These are phyloP conservation scores for Lentinula guzmanii DNA, from an alignment of 768 basidiomycete genomes.

Conservation along the genomic window DNA sequence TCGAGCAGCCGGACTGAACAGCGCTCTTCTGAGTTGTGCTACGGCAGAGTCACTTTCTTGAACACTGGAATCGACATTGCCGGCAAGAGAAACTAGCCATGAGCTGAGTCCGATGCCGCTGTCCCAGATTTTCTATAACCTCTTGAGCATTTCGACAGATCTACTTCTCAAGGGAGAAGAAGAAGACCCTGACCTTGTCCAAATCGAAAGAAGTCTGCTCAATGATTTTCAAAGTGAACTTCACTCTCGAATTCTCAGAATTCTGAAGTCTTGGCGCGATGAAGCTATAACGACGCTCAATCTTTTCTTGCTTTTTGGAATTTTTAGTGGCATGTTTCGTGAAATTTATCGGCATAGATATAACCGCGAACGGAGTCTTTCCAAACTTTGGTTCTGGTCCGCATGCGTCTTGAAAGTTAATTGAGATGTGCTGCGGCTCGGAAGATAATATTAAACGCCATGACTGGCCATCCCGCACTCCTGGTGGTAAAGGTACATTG, in stretches of 20 bases:
- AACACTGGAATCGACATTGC: neutral
- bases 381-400: conserved; percentile 36
- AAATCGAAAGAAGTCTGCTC: conserved; percentile 90
- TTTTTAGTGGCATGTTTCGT: conserved; percentile 22
- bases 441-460: conserved; percentile 65
- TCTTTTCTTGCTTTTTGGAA: conserved; percentile 46
- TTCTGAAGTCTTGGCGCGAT: conserved; percentile 16
- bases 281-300: conserved; percentile 50
- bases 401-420: conserved; percentile 17
- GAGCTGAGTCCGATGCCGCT: conserved; percentile 83
- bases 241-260: conserved; percentile 7
- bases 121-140: conserved; percentile 90
- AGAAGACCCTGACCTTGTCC: conserved; percentile 62
- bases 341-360: conserved; percentile 60
- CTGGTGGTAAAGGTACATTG: conserved; percentile 55
- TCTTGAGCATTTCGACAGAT: conserved; percentile 20
- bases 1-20: conserved; percentile 34
- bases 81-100: conserved; percentile 49
- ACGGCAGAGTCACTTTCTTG: neutral
- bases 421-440: conserved; percentile 20
- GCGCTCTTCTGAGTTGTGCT: conserved; percentile 19
- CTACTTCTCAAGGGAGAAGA: neutral
- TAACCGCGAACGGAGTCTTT: conserved; percentile 47
- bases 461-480: conserved; percentile 41
- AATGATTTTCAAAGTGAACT: conserved; percentile 38